A percentile compares a stretch with the other conserved stretches of the same genome.
phyloP scores from a whole-genome alignment of 345 rosid species.

The Eucalyptus paniculata region DNA sequence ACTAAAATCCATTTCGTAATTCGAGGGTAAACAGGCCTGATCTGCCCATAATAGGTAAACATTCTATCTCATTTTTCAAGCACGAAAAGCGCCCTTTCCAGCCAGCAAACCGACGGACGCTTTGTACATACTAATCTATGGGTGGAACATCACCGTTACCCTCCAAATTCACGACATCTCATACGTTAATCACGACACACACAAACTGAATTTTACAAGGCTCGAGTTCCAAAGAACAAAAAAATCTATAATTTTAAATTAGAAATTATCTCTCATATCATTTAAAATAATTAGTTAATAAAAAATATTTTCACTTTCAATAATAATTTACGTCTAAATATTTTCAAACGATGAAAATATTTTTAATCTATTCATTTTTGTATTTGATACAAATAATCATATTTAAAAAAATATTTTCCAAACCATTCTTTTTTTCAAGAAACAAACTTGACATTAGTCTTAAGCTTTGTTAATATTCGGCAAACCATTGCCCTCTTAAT shows the following conservation, averaged over 20 bases:
- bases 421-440: too few relatives aligned
- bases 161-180: neutral
- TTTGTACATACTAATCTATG: neutral
- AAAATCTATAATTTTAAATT: too few relatives aligned
- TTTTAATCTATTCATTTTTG: rapidly evolving
- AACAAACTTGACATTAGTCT: neutral
- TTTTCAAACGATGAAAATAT: rapidly evolving
- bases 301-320: too few relatives aligned
- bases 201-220: neutral
- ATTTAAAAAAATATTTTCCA: too few relatives aligned
- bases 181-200: neutral
- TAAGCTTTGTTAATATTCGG: neutral
- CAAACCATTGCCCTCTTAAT: neutral
- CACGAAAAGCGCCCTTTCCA: neutral
- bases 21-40: neutral
- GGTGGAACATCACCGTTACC: neutral
- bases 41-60: neutral
- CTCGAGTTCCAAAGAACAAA: neutral
- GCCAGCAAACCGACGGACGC: neutral
- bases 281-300: too few relatives aligned
- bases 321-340: too few relatives aligned
- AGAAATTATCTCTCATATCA: too few relatives aligned
- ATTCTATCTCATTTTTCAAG: neutral
- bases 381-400: too few relatives aligned
- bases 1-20: neutral